These are phyloP conservation scores for Microbotryum saponariae DNA, from an alignment of 1,284 basidiomycete genomes.

Conservation along the genomic window DNA sequence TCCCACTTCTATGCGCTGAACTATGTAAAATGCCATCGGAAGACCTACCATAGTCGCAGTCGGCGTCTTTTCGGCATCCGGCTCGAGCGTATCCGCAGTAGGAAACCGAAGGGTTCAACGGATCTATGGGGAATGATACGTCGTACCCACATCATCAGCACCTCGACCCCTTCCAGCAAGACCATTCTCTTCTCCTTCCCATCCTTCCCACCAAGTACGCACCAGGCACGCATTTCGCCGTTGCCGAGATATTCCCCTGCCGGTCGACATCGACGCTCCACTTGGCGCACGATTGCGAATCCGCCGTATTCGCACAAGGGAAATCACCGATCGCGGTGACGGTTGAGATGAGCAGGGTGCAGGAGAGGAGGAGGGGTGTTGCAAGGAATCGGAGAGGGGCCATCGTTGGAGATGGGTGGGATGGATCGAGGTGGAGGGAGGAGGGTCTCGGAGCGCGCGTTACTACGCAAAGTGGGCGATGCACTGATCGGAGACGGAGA, in stretches of 20 bases:
- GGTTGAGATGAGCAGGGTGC: slow-evolving; percentile 7
- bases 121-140: slow-evolving; percentile 15
- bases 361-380: slow-evolving; percentile 2
- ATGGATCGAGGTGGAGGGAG: not conserved
- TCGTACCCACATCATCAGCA: not conserved
- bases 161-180: not conserved
- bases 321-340: slow-evolving; percentile 31
- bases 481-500: not conserved
- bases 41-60: slow-evolving; percentile 33
- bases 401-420: not conserved
- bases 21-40: no score
- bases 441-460: not conserved
- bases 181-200: not conserved
- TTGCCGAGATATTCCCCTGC: slow-evolving; percentile 23
- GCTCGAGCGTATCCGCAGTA: slow-evolving; percentile 33
- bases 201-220: not conserved
- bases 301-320: slow-evolving; percentile 23
- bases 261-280: slow-evolving; percentile 20
- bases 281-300: slow-evolving; percentile 17
- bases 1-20: not conserved
- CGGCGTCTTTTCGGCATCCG: slow-evolving; percentile 14
- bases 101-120: slow-evolving; percentile 24
- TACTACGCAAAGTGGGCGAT: not conserved
- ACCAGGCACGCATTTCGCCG: slow-evolving; percentile 28
- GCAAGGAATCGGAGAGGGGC: slow-evolving; percentile 1